Percentiles rank a stretch among this genome's conserved stretches.
These are phyloP conservation scores for Lactarius indigo DNA, from an alignment of 768 basidiomycete genomes.

Conservation along the genomic window DNA sequence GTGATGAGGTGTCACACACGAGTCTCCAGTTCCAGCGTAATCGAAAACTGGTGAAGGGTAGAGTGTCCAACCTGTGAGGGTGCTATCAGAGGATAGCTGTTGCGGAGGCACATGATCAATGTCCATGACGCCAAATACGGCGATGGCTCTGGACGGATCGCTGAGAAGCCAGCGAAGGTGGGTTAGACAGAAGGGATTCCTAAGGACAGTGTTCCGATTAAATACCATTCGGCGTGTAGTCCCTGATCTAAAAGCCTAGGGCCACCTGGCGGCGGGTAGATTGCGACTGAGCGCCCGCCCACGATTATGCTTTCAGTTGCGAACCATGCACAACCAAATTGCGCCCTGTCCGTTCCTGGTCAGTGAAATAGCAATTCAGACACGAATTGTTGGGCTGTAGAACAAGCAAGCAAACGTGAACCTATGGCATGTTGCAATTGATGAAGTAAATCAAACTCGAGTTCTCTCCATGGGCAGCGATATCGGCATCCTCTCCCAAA, in stretches of 20 bases:
- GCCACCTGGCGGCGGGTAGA: not conserved
- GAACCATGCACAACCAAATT: not conserved
- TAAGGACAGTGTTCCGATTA: conserved; percentile 5
- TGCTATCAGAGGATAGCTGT: not conserved
- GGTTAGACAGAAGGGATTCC: not conserved
- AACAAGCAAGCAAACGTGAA: not conserved
- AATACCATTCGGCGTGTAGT: conserved; percentile 17
- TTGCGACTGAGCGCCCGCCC: conserved; percentile 5
- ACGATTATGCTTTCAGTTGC: not conserved
- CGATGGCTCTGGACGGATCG: not conserved
- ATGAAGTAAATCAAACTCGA: not conserved
- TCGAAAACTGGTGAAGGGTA: not conserved
- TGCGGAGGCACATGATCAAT: conserved; percentile 12
- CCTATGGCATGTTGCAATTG: not conserved
- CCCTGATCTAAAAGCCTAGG: conserved; percentile 14
- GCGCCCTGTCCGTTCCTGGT: conserved; percentile 17
- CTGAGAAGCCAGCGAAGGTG: not conserved
- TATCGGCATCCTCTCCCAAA: not conserved
- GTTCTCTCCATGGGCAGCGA: not conserved
- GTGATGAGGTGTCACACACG: conserved; percentile 4
- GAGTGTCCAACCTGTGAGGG: not conserved
- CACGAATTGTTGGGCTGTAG: not conserved
- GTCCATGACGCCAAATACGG: not conserved
- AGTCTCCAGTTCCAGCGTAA: conserved; percentile 3
- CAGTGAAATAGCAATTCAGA: not conserved